Percentiles rank a stretch among this genome's conserved stretches.
These are phyloP conservation scores for Tinospora cordifolia DNA, from an alignment of 164 flowering plant species.

Conservation along the genomic window DNA sequence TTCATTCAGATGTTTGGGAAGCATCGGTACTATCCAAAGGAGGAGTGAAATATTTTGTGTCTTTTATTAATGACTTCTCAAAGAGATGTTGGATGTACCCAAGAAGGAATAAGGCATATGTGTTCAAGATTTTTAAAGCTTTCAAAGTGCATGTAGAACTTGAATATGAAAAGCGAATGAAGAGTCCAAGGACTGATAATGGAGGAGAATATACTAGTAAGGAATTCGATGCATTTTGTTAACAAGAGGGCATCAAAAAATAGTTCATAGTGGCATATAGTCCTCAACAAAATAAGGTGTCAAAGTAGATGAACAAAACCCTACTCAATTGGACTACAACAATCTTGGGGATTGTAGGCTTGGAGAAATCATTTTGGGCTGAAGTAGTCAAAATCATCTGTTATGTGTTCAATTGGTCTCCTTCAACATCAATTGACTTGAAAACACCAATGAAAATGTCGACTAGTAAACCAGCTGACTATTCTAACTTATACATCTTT, in stretches of 20 bases:
- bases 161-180: constrained; percentile 2
- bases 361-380: neutral
- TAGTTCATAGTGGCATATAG: neutral
- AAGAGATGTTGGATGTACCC: constrained; percentile 4
- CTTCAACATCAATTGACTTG: constrained; percentile 11
- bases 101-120: constrained; percentile 9
- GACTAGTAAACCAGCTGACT: constrained; percentile 13
- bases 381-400: constrained; percentile 12
- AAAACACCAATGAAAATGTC: constrained; percentile 16
- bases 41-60: neutral
- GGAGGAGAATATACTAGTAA: constrained; percentile 13
- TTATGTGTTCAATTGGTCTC: constrained; percentile 12
- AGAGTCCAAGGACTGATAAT: constrained; percentile 12
- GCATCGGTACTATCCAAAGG: constrained; percentile 10
- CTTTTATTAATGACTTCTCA: too few species aligned
- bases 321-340: constrained; percentile 10
- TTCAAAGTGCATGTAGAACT: constrained; percentile 15
- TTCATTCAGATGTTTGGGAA: constrained; percentile 3
- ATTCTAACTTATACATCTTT: neutral
- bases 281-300: constrained; percentile 5
- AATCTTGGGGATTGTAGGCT: neutral
- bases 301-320: constrained; percentile 12
- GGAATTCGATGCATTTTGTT: constrained; percentile 4
- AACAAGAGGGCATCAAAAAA: constrained; percentile 13
- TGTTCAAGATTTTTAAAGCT: constrained; percentile 9